Conservation (phyloP, 768 basidiomycete genomes). For the Pisolithus microcarpus region DNA sequence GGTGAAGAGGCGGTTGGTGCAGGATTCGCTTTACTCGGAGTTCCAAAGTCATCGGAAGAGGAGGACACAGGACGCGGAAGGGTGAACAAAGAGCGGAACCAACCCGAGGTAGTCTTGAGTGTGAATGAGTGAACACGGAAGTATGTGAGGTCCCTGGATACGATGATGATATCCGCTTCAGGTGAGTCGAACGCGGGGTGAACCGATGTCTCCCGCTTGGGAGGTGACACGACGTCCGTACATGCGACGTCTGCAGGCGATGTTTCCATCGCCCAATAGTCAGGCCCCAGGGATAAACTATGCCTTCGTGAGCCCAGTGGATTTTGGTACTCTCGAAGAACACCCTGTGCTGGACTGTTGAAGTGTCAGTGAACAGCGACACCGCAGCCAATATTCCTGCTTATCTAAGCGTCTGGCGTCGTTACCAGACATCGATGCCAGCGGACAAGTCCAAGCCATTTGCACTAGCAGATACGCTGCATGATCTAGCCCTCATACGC, state of each 20-base stretch:
- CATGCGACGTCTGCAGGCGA: neutral
- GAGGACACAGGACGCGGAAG: constrained; percentile 36
- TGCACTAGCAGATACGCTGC: constrained; percentile 52
- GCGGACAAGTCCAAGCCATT: constrained; percentile 39
- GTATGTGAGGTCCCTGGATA: constrained; percentile 42
- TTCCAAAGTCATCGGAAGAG: neutral
- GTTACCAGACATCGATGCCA: constrained; percentile 10
- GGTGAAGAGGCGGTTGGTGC: constrained; percentile 11
- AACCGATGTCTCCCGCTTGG: constrained; percentile 15
- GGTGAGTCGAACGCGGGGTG: constrained; percentile 47
- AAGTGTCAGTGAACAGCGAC: no score
- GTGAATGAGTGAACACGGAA: constrained; percentile 57
- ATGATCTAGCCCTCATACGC: constrained; percentile 66
- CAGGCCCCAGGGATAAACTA: neutral
- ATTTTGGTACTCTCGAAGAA: neutral
- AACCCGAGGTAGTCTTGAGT: constrained; percentile 56
- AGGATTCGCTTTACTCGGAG: constrained; percentile 1
- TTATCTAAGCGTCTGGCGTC: no score
- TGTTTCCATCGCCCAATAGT: neutral
- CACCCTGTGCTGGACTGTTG: neutral
- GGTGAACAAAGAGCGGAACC: constrained; percentile 56
- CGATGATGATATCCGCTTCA: constrained; percentile 52
- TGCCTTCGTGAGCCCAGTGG: neutral
- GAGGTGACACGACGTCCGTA: neutral
- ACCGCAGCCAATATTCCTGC: no score